Evolutionary conservation across 345 rosid genomes (phyloP), one percentile per base, ranked within the genome.

Genomic region (Orychophragmus violaceus): DNA sequence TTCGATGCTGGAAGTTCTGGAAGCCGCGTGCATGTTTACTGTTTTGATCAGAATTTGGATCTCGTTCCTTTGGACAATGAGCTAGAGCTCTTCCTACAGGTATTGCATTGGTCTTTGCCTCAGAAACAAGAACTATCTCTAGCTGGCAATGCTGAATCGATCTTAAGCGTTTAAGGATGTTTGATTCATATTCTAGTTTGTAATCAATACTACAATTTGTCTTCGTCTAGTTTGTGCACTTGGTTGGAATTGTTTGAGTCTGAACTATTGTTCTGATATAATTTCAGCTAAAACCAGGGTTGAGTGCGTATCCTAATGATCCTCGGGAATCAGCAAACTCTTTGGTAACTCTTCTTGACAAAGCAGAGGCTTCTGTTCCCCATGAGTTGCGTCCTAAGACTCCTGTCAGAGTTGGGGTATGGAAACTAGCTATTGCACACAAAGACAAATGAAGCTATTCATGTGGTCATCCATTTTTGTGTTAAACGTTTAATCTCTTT

Each of bases 1-100:
- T 94, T 94, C 41, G 97, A 94, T 35, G 99, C 99, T 9, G 97
- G 99, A 0, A 94, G 99, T 66, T 90, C 99, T 8, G 99, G 97
- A 22, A 94, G 99, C 70, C 82, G 99, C 17, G 99, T 94, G 24
- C 99, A 94, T 62, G 99, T 94, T 48, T 94, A 65, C 54, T 94
- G 96, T 64, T 94, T 94, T 22, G 96, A 94, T 78, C 84, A 66
- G 41, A 86, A 90, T 70, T 70, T 85, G 83, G 95, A 94, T 94
- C 99, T 94, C 33, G 79, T 94, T 62, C 95, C 94, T 17, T 83
- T 94, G 30, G 99, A 86, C 14, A 74, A 80, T 61, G 95, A 84
- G 66, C 95, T 94, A 69, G 99, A 94, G 91, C 90, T 94, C 61
- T 94, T 90, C 63, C 45, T 77, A 8, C 84, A 85, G 83, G 97